Evolutionary conservation across 2,329 filamentous ascomycete genomes (phyloP).

Genomic region (Daldinia sp.): DNA sequence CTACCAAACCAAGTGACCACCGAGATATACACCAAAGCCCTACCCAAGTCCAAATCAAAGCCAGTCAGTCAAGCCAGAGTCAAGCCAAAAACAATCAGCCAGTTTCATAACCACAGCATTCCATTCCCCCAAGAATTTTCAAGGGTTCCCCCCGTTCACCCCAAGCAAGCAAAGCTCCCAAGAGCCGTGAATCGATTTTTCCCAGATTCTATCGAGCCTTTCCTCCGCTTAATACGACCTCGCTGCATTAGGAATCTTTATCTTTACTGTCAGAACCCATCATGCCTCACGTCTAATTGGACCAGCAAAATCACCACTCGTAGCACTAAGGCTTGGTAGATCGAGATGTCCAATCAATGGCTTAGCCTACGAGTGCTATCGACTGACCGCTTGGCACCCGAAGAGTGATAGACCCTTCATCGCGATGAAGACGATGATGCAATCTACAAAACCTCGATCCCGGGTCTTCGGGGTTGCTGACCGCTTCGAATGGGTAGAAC

Average conservation of each 20-base stretch:
- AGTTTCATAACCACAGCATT: neutral
- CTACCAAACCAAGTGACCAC: conserved; percentile 24
- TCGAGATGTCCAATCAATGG: conserved; percentile 26
- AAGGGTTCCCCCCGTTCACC: too few relatives aligned
- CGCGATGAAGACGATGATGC: conserved; percentile 25
- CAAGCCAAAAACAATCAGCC: neutral
- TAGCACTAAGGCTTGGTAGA: conserved; percentile 20
- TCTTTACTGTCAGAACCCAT: conserved; percentile 6
- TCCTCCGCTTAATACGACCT: conserved; percentile 27
- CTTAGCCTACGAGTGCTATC: neutral
- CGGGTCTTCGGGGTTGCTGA: conserved; percentile 14
- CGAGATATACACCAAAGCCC: neutral
- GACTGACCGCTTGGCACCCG: conserved; percentile 28
- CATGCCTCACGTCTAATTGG: conserved; percentile 18
- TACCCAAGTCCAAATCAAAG: too few relatives aligned
- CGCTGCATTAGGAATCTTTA: conserved; percentile 20
- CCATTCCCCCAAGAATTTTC: neutral
- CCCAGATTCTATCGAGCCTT: conserved; percentile 21
- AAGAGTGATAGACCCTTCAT: conserved; percentile 13
- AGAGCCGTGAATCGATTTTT: conserved; percentile 11
- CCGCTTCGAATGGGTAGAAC: conserved; percentile 21
- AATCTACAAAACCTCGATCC: conserved; percentile 16
- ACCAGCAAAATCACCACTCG: conserved; percentile 13
- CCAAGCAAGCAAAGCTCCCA: too few relatives aligned
- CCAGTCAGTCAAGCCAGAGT: too few relatives aligned